Conservation (phyloP, 306 rosid genomes). For the Biancaea sappan region DNA sequence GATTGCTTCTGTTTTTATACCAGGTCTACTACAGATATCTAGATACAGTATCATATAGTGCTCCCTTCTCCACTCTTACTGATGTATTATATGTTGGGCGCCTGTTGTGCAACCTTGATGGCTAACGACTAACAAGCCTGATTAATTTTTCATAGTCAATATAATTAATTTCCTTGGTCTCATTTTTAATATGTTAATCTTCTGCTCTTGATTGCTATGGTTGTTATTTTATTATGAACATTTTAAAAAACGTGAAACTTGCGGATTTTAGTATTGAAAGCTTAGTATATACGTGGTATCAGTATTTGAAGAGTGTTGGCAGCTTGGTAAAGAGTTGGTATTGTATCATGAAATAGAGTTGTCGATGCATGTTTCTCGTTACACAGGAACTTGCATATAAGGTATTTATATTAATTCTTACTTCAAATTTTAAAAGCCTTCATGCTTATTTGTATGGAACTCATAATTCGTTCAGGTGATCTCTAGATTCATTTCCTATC, state of each 20-base stretch:
- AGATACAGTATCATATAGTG: constrained; percentile 5
- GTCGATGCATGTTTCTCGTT: constrained; percentile 11
- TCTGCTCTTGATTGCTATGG: constrained; percentile 7
- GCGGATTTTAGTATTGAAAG: neutral
- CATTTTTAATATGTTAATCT: constrained; percentile 10
- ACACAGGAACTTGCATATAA: neutral
- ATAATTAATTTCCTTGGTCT: neutral
- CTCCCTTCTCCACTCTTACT: neutral
- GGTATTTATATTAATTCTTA: neutral
- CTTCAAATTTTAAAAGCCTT: neutral
- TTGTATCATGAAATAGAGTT: neutral
- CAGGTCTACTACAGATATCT: constrained; percentile 59
- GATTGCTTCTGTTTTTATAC: constrained; percentile 86
- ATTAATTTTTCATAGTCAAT: neutral
- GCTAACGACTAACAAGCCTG: neutral
- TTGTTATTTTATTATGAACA: neutral
- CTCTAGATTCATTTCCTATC: constrained; percentile 5
- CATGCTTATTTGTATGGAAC: neutral
- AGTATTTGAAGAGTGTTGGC: neutral
- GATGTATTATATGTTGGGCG: constrained; percentile 4
- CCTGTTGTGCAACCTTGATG: constrained; percentile 21
- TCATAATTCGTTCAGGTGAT: neutral
- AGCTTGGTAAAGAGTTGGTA: neutral
- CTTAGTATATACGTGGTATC: neutral
- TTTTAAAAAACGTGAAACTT: neutral